phyloP scores from a whole-genome alignment of 352 stramenopile species.

The Phytopythium chamaehyphon region DNA sequence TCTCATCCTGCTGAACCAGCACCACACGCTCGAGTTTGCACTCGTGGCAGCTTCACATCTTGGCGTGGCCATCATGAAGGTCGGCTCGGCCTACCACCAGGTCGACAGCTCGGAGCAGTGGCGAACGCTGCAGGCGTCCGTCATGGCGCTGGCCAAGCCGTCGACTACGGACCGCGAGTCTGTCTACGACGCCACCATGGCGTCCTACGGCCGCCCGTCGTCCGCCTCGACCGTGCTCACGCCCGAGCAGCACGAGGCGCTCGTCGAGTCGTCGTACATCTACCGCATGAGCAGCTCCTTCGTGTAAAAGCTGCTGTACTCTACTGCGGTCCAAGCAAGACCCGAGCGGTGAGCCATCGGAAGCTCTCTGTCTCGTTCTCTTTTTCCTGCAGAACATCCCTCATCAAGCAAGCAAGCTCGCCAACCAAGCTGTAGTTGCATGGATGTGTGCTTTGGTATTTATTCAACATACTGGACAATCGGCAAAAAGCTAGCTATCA shows the following conservation, averaged over 20 bases:
- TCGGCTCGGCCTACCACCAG: constrained; percentile 11
- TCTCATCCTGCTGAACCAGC: constrained; percentile 12
- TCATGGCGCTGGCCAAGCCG: constrained; percentile 16
- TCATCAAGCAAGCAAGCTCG: too few species aligned
- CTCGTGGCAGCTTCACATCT: constrained; percentile 14
- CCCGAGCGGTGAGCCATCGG: neutral
- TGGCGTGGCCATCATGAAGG: constrained; percentile 12
- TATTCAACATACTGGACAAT: too few species aligned
- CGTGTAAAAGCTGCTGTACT: constrained; percentile 9
- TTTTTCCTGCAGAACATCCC: too few species aligned
- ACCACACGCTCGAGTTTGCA: constrained; percentile 20
- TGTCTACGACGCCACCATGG: constrained; percentile 4
- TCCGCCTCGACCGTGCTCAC: constrained; percentile 2
- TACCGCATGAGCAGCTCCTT: constrained; percentile 19
- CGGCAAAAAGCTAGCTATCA: too few species aligned
- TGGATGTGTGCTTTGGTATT: too few species aligned
- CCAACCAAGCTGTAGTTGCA: too few species aligned
- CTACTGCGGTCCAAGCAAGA: neutral
- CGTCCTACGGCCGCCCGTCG: neutral
- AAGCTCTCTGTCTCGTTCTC: neutral
- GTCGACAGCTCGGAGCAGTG: constrained; percentile 18
- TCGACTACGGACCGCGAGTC: neutral
- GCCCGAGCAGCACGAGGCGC: constrained; percentile 20
- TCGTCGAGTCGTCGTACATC: constrained; percentile 25
- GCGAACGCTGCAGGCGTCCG: constrained; percentile 11